These are phyloP conservation scores for Apiospora saccharicola DNA, from an alignment of 2,329 filamentous ascomycete species.

Conservation along the genomic window DNA sequence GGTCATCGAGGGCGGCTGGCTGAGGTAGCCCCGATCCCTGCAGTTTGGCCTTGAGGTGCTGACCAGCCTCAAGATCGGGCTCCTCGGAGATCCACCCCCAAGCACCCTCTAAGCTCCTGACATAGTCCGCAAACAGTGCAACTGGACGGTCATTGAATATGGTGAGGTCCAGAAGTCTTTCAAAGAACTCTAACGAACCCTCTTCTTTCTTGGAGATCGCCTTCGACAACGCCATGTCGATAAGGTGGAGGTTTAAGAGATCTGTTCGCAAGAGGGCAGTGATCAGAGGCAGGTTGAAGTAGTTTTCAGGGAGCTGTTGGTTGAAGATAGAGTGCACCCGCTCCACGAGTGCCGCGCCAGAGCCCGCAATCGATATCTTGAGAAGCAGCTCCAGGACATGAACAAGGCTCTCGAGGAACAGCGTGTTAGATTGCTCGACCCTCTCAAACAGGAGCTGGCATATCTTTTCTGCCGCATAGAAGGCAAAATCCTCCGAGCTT, in stretches of 20 bases:
- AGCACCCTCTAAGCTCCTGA: conserved; percentile 80
- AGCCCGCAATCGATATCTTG: conserved; percentile 57
- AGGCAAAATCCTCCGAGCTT: conserved; percentile 65
- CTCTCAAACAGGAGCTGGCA: conserved; percentile 61
- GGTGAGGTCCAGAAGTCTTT: conserved; percentile 78
- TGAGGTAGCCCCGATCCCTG: conserved; percentile 50
- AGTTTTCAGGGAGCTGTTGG: conserved; percentile 61
- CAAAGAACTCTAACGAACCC: conserved; percentile 79
- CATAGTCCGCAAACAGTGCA: conserved; percentile 85
- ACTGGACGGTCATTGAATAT: conserved; percentile 80
- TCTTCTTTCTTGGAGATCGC: conserved; percentile 75
- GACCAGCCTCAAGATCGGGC: conserved; percentile 67
- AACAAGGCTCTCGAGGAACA: conserved; percentile 68
- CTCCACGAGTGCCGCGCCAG: conserved; percentile 58
- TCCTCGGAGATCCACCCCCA: conserved; percentile 84
- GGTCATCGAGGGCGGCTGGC: conserved; percentile 57
- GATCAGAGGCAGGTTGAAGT: conserved; percentile 65
- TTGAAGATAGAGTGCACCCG: conserved; percentile 64
- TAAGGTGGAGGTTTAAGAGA: conserved; percentile 67
- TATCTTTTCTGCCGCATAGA: conserved; percentile 67
- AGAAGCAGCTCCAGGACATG: conserved; percentile 67
- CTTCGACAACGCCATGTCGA: conserved; percentile 77
- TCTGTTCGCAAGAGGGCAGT: conserved; percentile 66
- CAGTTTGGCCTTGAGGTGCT: conserved; percentile 74
- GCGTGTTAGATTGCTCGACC: conserved; percentile 56